Evolutionary conservation across 495 filamentous ascomycete species (phyloP), one percentile per base, ranked within the genome.

Genomic region (Hypoxylon rickii): DNA sequence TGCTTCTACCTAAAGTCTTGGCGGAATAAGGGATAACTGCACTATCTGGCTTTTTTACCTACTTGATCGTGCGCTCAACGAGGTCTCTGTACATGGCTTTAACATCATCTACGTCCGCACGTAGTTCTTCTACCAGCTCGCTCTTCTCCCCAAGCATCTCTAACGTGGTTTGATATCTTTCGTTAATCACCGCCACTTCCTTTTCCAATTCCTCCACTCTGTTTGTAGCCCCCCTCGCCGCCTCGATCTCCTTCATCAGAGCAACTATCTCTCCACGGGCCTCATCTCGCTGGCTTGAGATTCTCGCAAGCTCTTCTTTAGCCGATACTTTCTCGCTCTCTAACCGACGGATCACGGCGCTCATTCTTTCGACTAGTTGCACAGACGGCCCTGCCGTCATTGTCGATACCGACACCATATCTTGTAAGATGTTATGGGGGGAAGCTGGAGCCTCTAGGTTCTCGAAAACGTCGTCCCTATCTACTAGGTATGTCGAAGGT

Each of bases 91-190:
- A 96, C 77, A 98, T 93, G 53, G 86, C 84, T 77, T 98, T 98
- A 65, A 97, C 76, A 78, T 97, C 94, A 43, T 82, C 77, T 46
- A 97, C 88, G 79, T 97, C 94, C 26, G 86, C 86, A 69, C 83
- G 81, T 44, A 99, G 75, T 77, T 97, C 93, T 58, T 96, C 90
- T 11, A 96, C 91, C 67, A 85, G 72, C 79, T 97, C 94, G 66
- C 89, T 96, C 84, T 95, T 96, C 81, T 98, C 94, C 8, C 94
- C 94, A 32, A 97, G 71, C 87, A 98, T 87, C 76, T 97, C 92
- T 34, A 98, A 76, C 37, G 89, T 93, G 1, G 91, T 94, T 70
- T 92, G 84, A 67, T 97, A 96, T 61, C 93, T 76, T 58, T 81
- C 73, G 58, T 83, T 79, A 50, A 89, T 70, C 39, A 85, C 86